Percentiles rank a stretch among this genome's conserved stretches.
Evolutionary conservation across 257 asterid genomes (phyloP).

Genomic region (Primulina huaijiensis): DNA sequence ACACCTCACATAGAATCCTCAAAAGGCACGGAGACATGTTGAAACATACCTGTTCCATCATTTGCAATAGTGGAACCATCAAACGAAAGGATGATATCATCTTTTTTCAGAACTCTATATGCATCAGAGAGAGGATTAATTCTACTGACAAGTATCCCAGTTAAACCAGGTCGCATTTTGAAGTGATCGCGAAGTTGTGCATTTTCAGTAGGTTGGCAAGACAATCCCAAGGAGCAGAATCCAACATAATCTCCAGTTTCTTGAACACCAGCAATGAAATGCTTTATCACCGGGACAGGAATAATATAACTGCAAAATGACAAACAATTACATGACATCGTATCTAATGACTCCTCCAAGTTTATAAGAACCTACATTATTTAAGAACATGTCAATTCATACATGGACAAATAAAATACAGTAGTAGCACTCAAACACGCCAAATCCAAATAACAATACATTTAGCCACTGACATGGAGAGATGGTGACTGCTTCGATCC

Average conservation of each 20-base stretch:
- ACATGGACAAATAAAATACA: neutral
- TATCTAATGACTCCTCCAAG: neutral
- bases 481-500: too few relatives aligned
- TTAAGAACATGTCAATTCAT: neutral
- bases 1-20: neutral
- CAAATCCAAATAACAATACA: neutral
- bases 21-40: conserved; percentile 17
- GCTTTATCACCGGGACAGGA: conserved; percentile 92
- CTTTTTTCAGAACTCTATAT: conserved; percentile 58
- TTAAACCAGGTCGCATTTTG: conserved; percentile 58
- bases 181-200: conserved; percentile 76
- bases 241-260: conserved; percentile 83
- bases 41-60: conserved; percentile 83
- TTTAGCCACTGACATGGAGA: too few relatives aligned
- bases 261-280: conserved; percentile 80
- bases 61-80: conserved; percentile 87
- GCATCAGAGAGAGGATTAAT: conserved; percentile 83
- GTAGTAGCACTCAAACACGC: neutral
- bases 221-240: conserved; percentile 90
- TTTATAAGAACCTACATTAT: neutral
- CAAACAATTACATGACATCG: neutral
- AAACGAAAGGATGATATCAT: conserved; percentile 82
- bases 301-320: conserved; percentile 68
- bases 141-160: conserved; percentile 85
- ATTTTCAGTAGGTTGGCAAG: conserved; percentile 94